Evolutionary conservation across 768 basidiomycete species (phyloP), one percentile per base, ranked within the genome.

Genomic region (Russula olivacea): DNA sequence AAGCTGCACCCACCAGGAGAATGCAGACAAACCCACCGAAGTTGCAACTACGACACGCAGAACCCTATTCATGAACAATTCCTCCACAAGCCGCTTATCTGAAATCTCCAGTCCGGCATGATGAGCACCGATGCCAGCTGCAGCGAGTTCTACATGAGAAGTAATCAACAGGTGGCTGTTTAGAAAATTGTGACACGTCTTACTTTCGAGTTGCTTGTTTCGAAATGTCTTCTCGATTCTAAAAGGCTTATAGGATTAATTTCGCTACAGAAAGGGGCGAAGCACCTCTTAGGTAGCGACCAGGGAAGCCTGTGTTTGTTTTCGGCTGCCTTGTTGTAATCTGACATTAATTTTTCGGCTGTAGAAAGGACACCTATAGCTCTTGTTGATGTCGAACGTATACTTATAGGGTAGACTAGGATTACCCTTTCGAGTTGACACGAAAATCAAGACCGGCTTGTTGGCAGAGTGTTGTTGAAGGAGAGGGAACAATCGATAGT

Each of bases 361-460:
- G 93, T 87, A 25, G 74, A 72, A 47, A 88, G 61, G 1, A 77
- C 76, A 4, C 74, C 79, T 79, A 40, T 6, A 14, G 8, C 19
- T n/a, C 47, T 41, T 60, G 59, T 62, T 65, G 45, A 69, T 54
- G 68, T 45, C 38, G 40, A n/a, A 62, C 34, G 21, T 61, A 25
- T 21, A 30, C 49, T 32, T 32, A 41, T 30, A 15, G 59, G 25
- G 28, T 41, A 19, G 32, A 56, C 32, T 14, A 4, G n/a, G 28
- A 38, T 38, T 67, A 88, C 93, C 87, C 79, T 89, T 94, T 68
- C 96, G 81, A 2, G 96, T 98, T 19, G 91, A 79, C 66, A 87
- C 89, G 71, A 99, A 99, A 9, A 98, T 75, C 54, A 99, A 75
- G 19, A 92, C 88, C 0, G 96, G 93, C 72, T 94, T 95, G 32